Evolutionary conservation across 768 basidiomycete species (phyloP).

Genomic region (Calocybe cyanea): DNA sequence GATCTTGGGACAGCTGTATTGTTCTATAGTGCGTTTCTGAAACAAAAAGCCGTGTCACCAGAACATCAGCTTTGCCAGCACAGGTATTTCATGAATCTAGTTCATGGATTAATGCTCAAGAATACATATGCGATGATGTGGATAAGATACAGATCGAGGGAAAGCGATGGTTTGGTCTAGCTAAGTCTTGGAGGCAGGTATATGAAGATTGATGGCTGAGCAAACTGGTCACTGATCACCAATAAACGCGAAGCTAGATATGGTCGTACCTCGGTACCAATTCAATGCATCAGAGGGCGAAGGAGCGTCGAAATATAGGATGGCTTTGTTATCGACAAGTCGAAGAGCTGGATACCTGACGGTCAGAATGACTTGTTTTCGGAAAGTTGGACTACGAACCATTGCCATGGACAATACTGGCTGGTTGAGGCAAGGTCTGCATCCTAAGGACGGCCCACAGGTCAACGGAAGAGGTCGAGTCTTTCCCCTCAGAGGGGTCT

Average conservation of each 20-base stretch:
- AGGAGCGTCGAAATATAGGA: conserved; percentile 84
- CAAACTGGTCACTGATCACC: conserved; percentile 6
- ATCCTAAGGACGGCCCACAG: conserved; percentile 96
- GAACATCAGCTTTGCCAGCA: too few relatives aligned
- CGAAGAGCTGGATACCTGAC: conserved; percentile 55
- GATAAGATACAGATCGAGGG: conserved; percentile 11
- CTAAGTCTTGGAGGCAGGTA: conserved; percentile 77
- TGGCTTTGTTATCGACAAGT: conserved; percentile 88
- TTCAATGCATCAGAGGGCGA: conserved; percentile 81
- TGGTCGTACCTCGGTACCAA: conserved; percentile 78
- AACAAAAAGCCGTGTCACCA: too few relatives aligned
- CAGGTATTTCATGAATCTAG: neutral
- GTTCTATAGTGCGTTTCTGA: too few relatives aligned
- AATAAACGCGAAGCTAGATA: neutral
- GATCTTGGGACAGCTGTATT: too few relatives aligned
- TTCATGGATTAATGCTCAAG: conserved; percentile 13
- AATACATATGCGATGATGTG: conserved; percentile 16
- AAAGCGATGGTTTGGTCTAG: conserved; percentile 3
- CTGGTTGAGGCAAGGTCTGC: conserved; percentile 89
- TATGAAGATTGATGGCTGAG: conserved; percentile 84
- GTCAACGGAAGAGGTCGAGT: conserved; percentile 73
- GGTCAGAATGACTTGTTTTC: conserved; percentile 5
- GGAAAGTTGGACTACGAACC: conserved; percentile 35
- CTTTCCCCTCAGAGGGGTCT: conserved; percentile 78
- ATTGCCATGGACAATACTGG: conserved; percentile 86